phyloP scores from a whole-genome alignment of 2,329 filamentous ascomycete genomes.

The Penicillium sp. region DNA sequence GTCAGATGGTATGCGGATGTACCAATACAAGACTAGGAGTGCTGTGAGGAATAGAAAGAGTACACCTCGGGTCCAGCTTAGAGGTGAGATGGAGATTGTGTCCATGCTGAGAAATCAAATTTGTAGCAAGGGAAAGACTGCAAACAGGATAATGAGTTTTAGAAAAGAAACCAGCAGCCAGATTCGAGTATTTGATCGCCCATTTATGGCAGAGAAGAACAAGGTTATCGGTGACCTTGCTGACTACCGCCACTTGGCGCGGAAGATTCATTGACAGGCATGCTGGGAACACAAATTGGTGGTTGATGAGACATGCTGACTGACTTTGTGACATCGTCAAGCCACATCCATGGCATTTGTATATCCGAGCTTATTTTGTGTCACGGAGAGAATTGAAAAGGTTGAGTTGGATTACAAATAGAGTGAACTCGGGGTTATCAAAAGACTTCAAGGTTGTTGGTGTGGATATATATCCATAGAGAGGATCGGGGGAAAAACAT shows the following conservation, averaged over 20 bases:
- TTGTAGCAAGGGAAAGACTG: neutral
- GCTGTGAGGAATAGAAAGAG: slow-evolving; percentile 6
- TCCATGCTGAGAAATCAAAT: slow-evolving; percentile 1
- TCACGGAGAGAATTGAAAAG: neutral
- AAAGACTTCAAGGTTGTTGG: neutral
- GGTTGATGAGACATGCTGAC: slow-evolving; percentile 11
- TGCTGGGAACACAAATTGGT: slow-evolving; percentile 1
- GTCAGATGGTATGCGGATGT: slow-evolving; percentile 20
- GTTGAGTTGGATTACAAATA: neutral
- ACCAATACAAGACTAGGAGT: slow-evolving; percentile 20
- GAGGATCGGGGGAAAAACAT: no score
- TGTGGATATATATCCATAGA: neutral
- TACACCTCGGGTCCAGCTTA: slow-evolving; percentile 4
- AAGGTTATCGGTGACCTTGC: neutral
- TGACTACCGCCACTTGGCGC: slow-evolving; percentile 11
- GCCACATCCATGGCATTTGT: neutral
- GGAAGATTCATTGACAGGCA: neutral
- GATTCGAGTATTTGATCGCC: neutral
- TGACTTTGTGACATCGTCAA: neutral
- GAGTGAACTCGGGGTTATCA: neutral
- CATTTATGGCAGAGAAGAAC: neutral
- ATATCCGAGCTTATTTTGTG: neutral
- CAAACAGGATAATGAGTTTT: neutral
- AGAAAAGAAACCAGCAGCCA: neutral
- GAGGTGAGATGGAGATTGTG: neutral